Evolutionary conservation across 2,329 filamentous ascomycete species (phyloP), one percentile per base, ranked within the genome.

Genomic region (Biscogniauxia sp.): DNA sequence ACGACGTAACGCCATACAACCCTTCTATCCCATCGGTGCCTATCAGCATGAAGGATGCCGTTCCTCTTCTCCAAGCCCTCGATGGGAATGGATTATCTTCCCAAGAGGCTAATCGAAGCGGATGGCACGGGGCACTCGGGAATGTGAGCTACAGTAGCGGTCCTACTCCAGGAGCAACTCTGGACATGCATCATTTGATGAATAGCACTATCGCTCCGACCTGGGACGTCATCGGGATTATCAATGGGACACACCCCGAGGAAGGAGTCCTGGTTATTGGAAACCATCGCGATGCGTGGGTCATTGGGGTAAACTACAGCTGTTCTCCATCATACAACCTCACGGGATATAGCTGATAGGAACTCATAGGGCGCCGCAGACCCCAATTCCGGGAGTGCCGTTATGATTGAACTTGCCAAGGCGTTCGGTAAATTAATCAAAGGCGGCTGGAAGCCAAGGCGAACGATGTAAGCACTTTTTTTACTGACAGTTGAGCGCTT

Each of bases 201-300:
- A 53, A 52, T 26, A 49, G 28, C 32, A 56, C 55, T 28, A 76
- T 79, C 63, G 56, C 60, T 1, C 71, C 50, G 1, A 28, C 1
- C 5, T 32, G 64, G 63, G 73, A 77, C 61, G 75, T 78, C 25
- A 76, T 80, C 53, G 77, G 77, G 11, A 62, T 79, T 0, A 69
- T 73, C 2, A 79, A 81, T 57, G 72, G 69, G 20, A 79, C 74
- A 1, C 74, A 77, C 53, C 73, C 77, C 0, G 66, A 71, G 37
- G 67, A 77, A n/a, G 55, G 55, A 45, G 79, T 81, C 5, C 72
- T 83, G 17, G 71, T 84, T 26, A 74, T 84, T 23, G 81, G 81
- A 3, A 83, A 84, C 45, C 82, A 84, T 61, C 76, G 81, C 11
- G 82, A 84, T 69, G 82, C 82, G 0, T 84, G 82, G 82, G 80